Base-by-base conservation (phyloP, 2,329 filamentous ascomycete genomes). In the Monosporascus sp. region DNA sequence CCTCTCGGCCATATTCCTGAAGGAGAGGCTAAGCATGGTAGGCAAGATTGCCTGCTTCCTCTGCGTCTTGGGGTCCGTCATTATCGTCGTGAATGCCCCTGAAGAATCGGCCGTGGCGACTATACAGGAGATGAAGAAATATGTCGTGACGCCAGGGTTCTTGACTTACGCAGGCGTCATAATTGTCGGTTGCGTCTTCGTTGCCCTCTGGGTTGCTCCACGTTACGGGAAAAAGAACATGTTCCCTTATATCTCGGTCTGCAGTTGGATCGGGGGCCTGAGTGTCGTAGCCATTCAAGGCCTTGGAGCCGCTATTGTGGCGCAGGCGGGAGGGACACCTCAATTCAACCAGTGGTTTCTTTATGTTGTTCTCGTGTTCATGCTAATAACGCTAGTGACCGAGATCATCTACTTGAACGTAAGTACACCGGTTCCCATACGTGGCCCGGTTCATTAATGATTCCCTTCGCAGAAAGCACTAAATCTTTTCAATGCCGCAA, bases 271-370 rank as follows among this genome's bases (percentile, higher is more conserved):
- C 56, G 94, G 94, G 59, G 94, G 92, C 1, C 76, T 97, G 66
- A 97, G 91, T 72, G 94, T 97, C 8, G 94, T 97, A 52, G 88
- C 91, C 17, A 97, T 92, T 3, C 93, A 97, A 72, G 94, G 94
- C 19, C 74, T 99, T 44, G 94, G 94, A 50, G 85, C 93, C 51
- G 93, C 93, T 19, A 92, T 99, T 58, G 82, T 97, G 52, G 89
- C 93, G 0, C 91, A 96, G 74, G 87, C 87, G 55, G 80, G 82
- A 19, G 94, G 93, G 17, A 84, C 85, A 49, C 80, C 86, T 2
- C 92, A 99, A 77, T 97, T 96, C 73, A 96, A 97, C 70, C 85
- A 97, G 69, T 97, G 93, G 93, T 99, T 99, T 67, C 74, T 96
- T 40, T 99, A 96, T 72, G 86, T 97, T 5, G 74, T 97, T 35